Conservation (phyloP, 495 filamentous ascomycete genomes). For the Penicillium argentinense region DNA sequence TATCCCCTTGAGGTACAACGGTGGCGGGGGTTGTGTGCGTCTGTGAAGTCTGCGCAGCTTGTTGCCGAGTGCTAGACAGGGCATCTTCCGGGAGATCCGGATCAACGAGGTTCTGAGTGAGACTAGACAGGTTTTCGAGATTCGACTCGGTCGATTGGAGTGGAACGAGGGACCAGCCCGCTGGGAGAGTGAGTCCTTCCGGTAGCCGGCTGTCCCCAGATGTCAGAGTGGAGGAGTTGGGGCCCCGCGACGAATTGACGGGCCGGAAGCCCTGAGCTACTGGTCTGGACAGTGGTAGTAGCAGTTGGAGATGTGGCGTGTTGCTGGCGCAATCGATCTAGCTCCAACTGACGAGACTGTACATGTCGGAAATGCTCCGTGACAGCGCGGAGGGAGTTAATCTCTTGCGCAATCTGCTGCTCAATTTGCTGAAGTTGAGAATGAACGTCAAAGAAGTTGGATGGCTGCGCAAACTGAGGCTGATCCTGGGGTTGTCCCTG, state of each 20-base stretch:
- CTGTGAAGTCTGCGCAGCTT: too few relatives aligned
- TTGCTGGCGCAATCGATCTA: slow-evolving; percentile 57
- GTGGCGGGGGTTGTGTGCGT: too few relatives aligned
- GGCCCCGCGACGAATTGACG: slow-evolving; percentile 36
- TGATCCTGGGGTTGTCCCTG: not conserved
- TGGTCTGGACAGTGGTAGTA: slow-evolving; percentile 18
- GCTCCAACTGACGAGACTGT: slow-evolving; percentile 59
- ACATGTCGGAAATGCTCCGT: slow-evolving; percentile 57
- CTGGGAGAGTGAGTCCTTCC: slow-evolving; percentile 68
- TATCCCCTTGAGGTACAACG: not conserved
- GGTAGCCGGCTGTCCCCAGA: slow-evolving; percentile 69
- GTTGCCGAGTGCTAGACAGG: too few relatives aligned
- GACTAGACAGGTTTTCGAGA: too few relatives aligned
- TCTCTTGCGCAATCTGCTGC: slow-evolving; percentile 65
- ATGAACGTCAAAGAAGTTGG: slow-evolving; percentile 40
- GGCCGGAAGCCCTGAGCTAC: slow-evolving; percentile 20
- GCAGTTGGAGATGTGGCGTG: slow-evolving; percentile 24
- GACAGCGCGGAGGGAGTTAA: slow-evolving; percentile 51
- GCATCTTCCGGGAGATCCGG: slow-evolving; percentile 12
- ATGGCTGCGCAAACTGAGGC: not conserved
- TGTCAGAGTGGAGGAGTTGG: slow-evolving; percentile 46
- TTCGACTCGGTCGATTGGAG: slow-evolving; percentile 56
- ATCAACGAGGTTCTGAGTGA: slow-evolving; percentile 8
- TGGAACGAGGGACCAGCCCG: slow-evolving; percentile 74
- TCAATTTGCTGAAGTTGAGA: slow-evolving; percentile 62